Base-by-base conservation (phyloP, 129 eudicot species). In the Centella asiatica region DNA sequence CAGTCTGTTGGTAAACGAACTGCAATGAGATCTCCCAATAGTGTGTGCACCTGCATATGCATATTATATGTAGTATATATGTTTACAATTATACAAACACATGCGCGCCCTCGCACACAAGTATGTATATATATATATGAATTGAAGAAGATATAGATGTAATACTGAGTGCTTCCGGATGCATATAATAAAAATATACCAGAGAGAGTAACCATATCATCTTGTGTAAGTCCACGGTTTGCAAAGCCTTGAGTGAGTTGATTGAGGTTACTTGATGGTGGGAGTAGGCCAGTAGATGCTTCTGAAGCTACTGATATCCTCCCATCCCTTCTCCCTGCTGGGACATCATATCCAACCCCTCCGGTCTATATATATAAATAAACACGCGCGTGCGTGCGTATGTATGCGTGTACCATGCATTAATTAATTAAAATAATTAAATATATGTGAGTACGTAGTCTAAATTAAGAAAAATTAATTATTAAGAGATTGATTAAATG, bases 251-350 rank as follows among this genome's bases (percentile, higher is more conserved):
- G 28, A 25, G 69, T 65, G 53, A 69, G 55, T 68, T 79, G 86
- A 51, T 75, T 34, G 31, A 83, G 64, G 50, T 80, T 52, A 2
- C 63, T 44, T 0, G 67, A 26, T 26, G 95, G 78, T 24, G 92
- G 62, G 31, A 93, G 92, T 60, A 89, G 49, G 72, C 78, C 75
- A 23, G n/a, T 32, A 14, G 48, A 48, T 4, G 85, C 74, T 52
- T 89, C 95, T 0, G 77, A 60, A 57, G 74, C 73, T 29, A 32
- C 28, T 14, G 97, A 89, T 32, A 86, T 70, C 60, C 81, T 63
- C 31, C 97, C 92, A 59, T 89, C 97, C 59, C 79, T 76, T 70
- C 97, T 80, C 49, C 97, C 97, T 5, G 86, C 82, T 1, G 95
- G 95, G 26, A 89, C 95, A 12, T 78, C 95, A 23, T 81, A 89